These are phyloP conservation scores for Brassica cretica DNA, from an alignment of 345 rosid species.

Conservation along the genomic window DNA sequence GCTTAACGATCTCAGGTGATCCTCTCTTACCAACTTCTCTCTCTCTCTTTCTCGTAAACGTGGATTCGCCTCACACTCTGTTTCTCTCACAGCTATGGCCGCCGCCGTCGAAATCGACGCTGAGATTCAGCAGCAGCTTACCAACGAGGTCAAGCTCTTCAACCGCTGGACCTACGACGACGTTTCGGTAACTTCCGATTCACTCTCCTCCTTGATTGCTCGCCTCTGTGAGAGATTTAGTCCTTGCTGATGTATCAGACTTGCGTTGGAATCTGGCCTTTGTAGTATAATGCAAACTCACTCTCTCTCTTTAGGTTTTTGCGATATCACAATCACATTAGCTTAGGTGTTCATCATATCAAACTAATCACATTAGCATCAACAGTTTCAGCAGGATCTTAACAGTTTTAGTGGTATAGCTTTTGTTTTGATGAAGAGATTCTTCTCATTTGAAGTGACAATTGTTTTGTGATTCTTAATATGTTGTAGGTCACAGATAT, in stretches of 20 bases:
- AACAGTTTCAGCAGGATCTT: not conserved
- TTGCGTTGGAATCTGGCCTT: not conserved
- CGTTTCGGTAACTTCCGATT: conserved; percentile 44
- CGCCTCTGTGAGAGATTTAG: not conserved
- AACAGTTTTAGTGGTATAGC: not conserved
- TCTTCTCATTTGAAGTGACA: not conserved
- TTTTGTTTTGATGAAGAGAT: not conserved
- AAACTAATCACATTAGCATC: not conserved
- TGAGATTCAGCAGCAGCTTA: conserved; percentile 38
- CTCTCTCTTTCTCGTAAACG: not conserved
- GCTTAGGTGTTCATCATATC: not conserved
- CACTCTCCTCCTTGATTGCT: not conserved
- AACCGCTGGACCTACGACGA: conserved; percentile 78
- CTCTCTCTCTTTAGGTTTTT: not conserved
- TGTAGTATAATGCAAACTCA: not conserved
- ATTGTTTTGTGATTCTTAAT: not conserved
- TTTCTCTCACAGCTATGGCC: conserved; percentile 36
- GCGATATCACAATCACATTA: not conserved
- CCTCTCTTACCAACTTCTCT: not conserved
- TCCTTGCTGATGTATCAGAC: not conserved
- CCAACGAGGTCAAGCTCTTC: conserved; percentile 69
- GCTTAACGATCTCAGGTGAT: conserved; percentile 31
- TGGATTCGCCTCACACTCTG: conserved; percentile 18
- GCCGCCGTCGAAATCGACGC: conserved; percentile 29
- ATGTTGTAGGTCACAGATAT: conserved; percentile 55